Percentiles rank a stretch among this genome's conserved stretches.
Evolutionary conservation across 257 asterid genomes (phyloP).

Genomic region (Hygrophila difformis): DNA sequence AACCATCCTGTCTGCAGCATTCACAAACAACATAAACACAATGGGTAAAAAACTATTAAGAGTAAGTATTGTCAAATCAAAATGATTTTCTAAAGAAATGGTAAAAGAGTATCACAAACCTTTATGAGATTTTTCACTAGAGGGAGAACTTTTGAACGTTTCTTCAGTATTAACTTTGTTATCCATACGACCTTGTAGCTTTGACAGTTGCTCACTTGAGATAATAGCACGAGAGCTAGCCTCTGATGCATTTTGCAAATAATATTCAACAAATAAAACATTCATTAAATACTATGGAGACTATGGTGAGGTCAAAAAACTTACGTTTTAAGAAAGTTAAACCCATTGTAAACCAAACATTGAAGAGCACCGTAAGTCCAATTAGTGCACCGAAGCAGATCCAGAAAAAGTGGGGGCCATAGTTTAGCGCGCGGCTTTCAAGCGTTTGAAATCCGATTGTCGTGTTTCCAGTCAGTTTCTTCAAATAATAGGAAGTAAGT

Average conservation of each 20-base stretch:
- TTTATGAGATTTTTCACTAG: conserved; percentile 15
- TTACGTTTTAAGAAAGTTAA: conserved; percentile 49
- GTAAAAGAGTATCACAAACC: conserved; percentile 22
- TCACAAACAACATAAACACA: too few species aligned
- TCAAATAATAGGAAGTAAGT: neutral
- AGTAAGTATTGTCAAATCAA: too few species aligned
- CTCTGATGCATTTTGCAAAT: conserved; percentile 33
- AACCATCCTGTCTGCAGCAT: conserved; percentile 26
- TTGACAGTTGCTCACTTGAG: conserved; percentile 41
- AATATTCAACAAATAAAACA: conserved; percentile 1
- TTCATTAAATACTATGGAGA: conserved; percentile 7
- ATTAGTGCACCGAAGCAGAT: conserved; percentile 46
- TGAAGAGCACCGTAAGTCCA: conserved; percentile 41
- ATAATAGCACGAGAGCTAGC: conserved; percentile 60
- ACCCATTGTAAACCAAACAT: conserved; percentile 43
- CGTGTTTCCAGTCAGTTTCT: conserved; percentile 27
- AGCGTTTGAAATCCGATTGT: conserved; percentile 49
- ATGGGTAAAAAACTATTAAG: too few species aligned
- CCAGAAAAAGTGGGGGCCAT: conserved; percentile 40
- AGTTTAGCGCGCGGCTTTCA: conserved; percentile 41
- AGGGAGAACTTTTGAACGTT: conserved; percentile 10
- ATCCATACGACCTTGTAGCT: conserved; percentile 23
- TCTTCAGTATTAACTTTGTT: conserved; percentile 12
- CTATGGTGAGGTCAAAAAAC: conserved; percentile 7
- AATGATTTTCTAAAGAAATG: too few species aligned